Evolutionary conservation across 768 basidiomycete species (phyloP).

Genomic region (Lactarius hengduanensis): DNA sequence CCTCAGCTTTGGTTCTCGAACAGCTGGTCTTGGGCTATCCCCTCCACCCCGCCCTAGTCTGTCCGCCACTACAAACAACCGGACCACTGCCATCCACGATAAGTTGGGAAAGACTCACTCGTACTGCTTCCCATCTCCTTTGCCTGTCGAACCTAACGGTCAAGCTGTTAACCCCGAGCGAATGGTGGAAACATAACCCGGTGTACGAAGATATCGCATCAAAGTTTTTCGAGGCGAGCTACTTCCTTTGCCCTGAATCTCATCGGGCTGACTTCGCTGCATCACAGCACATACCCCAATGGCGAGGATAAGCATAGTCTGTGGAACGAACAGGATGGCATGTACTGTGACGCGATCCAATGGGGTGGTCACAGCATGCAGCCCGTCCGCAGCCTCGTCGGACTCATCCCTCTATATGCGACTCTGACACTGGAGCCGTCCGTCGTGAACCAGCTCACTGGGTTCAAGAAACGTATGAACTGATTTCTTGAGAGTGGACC

Average conservation of each 20-base stretch:
- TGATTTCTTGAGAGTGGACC: constrained; percentile 98
- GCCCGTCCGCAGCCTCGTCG: constrained; percentile 89
- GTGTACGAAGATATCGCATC: constrained; percentile 99
- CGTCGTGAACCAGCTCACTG: constrained; percentile 86
- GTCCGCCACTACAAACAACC: constrained; percentile 53
- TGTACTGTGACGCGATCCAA: constrained; percentile 98
- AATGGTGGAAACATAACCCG: constrained; percentile 93
- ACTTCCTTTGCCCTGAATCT: background rate
- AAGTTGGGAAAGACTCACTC: constrained; percentile 53
- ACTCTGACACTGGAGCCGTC: constrained; percentile 91
- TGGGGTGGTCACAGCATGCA: constrained; percentile 86
- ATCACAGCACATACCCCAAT: constrained; percentile 75
- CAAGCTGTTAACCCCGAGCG: constrained; percentile 38
- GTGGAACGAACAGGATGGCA: constrained; percentile 96
- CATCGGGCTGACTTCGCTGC: constrained; percentile 4
- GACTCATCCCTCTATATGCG: constrained; percentile 95
- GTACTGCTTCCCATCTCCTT: constrained; percentile 90
- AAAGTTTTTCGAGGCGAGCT: constrained; percentile 84
- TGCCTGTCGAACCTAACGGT: constrained; percentile 76
- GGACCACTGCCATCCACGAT: constrained; percentile 71
- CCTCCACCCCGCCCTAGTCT: constrained; percentile 66
- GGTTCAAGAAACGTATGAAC: constrained; percentile 98
- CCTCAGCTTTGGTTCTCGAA: constrained; percentile 67
- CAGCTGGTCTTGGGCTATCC: constrained; percentile 92
- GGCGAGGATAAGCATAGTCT: constrained; percentile 79